Conservation (phyloP, 83 land plant genomes). For the Larix sibirica region DNA sequence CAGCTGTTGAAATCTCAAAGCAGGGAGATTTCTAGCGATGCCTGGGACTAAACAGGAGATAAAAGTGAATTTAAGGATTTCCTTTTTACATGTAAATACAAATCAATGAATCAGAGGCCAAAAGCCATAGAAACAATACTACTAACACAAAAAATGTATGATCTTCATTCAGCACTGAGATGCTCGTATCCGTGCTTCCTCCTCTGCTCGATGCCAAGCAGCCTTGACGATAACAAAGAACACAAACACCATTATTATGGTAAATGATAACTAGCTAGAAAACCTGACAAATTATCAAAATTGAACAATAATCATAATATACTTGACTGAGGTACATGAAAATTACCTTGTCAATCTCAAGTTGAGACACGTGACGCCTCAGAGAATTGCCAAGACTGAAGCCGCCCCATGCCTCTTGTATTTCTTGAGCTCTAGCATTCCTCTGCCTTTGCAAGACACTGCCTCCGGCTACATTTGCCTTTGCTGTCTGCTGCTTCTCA, state of each 20-base stretch:
- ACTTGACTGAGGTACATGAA: not conserved
- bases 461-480: not conserved
- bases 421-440: constrained; percentile 57
- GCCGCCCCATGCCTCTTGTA: constrained; percentile 72
- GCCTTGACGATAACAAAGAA: constrained; percentile 11
- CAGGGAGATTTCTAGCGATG: no score
- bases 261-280: not conserved
- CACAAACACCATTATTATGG: not conserved
- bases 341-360: constrained; percentile 57
- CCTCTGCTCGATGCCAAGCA: constrained; percentile 16
- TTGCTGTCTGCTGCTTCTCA: not conserved
- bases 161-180: not conserved
- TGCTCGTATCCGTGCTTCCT: constrained; percentile 13
- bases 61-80: no score
- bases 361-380: constrained; percentile 51
- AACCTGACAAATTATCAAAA: not conserved
- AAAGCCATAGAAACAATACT: no score
- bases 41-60: no score
- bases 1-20: no score
- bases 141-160: no score
- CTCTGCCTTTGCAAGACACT: constrained; percentile 3
- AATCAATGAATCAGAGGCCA: no score
- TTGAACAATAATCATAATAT: not conserved
- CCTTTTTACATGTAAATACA: no score
- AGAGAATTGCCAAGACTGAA: constrained; percentile 63